Percentiles rank a stretch among this genome's conserved stretches.
phyloP scores from a whole-genome alignment of 495 filamentous ascomycete genomes.

The Paragyromitra xinjiangensis region DNA sequence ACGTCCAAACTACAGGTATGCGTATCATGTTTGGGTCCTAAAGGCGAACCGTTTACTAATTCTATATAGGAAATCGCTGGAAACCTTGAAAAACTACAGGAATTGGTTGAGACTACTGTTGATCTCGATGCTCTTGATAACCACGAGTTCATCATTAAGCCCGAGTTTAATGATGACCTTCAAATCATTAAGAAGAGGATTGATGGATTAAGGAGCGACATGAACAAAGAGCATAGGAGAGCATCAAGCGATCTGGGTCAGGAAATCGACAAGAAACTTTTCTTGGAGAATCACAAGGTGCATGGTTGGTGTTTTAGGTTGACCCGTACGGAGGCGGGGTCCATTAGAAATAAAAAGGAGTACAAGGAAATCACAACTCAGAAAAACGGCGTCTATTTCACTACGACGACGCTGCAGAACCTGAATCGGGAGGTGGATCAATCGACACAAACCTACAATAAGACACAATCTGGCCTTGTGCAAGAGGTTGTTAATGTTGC shows the following conservation, averaged over 20 bases:
- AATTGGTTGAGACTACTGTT: slow-evolving; percentile 99
- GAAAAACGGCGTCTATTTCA: slow-evolving; percentile 99
- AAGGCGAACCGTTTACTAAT: slow-evolving; percentile 10
- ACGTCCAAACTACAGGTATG: slow-evolving; percentile 74
- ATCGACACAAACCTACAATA: slow-evolving; percentile 92
- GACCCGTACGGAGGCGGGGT: slow-evolving; percentile 87
- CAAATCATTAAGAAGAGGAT: slow-evolving; percentile 88
- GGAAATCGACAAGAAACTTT: slow-evolving; percentile 97
- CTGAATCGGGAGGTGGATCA: slow-evolving; percentile 92
- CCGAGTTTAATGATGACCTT: slow-evolving; percentile 92
- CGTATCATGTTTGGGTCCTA: neutral
- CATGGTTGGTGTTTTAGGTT: slow-evolving; percentile 98
- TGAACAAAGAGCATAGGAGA: slow-evolving; percentile 80
- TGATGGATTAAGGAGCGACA: slow-evolving; percentile 81
- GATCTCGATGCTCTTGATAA: slow-evolving; percentile 95
- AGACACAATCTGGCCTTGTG: slow-evolving; percentile 90
- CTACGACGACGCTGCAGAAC: slow-evolving; percentile 81
- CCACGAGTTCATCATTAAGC: slow-evolving; percentile 98
- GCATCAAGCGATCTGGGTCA: slow-evolving; percentile 86
- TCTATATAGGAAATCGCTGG: slow-evolving; percentile 70
- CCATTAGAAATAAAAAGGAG: slow-evolving; percentile 86
- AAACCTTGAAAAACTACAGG: slow-evolving; percentile 83
- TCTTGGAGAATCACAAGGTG: slow-evolving; percentile 92
- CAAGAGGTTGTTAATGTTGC: slow-evolving; percentile 92
- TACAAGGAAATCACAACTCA: slow-evolving; percentile 98